These are phyloP conservation scores for Pulveroboletus ravenelii DNA, from an alignment of 768 basidiomycete species.

Conservation along the genomic window DNA sequence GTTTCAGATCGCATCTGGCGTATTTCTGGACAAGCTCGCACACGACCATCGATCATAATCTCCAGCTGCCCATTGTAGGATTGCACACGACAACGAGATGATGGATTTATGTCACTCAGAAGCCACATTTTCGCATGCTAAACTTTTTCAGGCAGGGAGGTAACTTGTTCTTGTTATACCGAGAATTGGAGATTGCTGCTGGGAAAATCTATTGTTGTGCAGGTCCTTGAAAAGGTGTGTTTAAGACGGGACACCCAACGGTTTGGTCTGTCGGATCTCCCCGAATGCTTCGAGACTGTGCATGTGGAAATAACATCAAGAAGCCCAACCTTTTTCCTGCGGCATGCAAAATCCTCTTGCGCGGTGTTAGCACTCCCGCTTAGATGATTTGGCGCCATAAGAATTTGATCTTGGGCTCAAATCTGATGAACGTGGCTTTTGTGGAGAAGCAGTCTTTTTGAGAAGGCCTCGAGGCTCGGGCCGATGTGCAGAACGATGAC, in stretches of 20 bases:
- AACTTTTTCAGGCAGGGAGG: background rate
- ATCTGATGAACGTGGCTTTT: background rate
- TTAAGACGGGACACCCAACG: background rate
- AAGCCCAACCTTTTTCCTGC: background rate
- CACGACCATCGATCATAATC: slow-evolving; percentile 15
- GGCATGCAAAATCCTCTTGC: too few relatives aligned
- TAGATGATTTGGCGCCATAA: background rate
- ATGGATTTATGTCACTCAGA: background rate
- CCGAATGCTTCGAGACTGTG: background rate
- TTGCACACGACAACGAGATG: background rate
- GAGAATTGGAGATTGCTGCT: background rate
- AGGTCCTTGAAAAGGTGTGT: background rate
- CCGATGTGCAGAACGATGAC: background rate
- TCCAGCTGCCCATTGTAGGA: background rate
- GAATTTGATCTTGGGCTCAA: background rate
- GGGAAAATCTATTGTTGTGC: background rate
- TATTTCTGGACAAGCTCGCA: slow-evolving; percentile 59
- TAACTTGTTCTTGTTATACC: background rate
- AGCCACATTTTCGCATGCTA: background rate
- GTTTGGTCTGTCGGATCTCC: background rate
- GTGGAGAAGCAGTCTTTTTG: background rate
- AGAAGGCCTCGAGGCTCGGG: background rate
- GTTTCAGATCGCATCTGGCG: slow-evolving; percentile 71
- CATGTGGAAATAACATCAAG: background rate
- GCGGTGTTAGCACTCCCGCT: background rate